phyloP scores from a whole-genome alignment of 1,139 yeast species.

The Trichomonascaceae sp. region DNA sequence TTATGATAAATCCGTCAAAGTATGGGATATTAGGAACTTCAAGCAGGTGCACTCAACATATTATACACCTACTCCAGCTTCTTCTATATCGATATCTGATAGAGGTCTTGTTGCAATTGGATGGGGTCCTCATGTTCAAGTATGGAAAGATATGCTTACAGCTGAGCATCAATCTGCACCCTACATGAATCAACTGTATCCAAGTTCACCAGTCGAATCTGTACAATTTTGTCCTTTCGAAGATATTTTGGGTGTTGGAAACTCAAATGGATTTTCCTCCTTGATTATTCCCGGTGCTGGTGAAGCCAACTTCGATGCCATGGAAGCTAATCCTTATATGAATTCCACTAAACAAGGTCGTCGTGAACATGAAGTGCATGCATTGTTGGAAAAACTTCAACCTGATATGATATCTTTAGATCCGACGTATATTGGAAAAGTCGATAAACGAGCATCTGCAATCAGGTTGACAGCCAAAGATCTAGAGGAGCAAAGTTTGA shows the following conservation, averaged over 20 bases:
- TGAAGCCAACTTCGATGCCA: constrained; percentile 94
- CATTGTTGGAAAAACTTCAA: constrained; percentile 77
- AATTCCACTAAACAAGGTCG: constrained; percentile 72
- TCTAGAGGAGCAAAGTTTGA: constrained; percentile 35
- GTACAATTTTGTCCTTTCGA: constrained; percentile 86
- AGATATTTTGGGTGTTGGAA: constrained; percentile 90
- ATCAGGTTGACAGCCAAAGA: constrained; percentile 56
- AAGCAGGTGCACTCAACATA: constrained; percentile 56
- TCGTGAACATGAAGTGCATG: constrained; percentile 86
- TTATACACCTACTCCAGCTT: constrained; percentile 80
- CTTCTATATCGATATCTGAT: constrained; percentile 75
- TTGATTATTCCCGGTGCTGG: constrained; percentile 94
- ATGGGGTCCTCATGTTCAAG: constrained; percentile 91
- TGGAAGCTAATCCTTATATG: constrained; percentile 90
- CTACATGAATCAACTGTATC: constrained; percentile 83
- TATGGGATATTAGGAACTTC: constrained; percentile 91
- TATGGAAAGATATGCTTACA: constrained; percentile 41
- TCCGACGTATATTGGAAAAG: constrained; percentile 76
- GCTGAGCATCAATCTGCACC: constrained; percentile 55
- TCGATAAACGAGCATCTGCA: constrained; percentile 61
- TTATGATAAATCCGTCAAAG: constrained; percentile 73
- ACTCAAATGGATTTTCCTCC: constrained; percentile 68
- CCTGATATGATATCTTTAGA: constrained; percentile 91
- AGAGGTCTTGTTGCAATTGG: constrained; percentile 81
- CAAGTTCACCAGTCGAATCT: constrained; percentile 67